These are phyloP conservation scores for Capsella bursapastoris DNA, from an alignment of 345 rosid genomes.

Conservation along the genomic window DNA sequence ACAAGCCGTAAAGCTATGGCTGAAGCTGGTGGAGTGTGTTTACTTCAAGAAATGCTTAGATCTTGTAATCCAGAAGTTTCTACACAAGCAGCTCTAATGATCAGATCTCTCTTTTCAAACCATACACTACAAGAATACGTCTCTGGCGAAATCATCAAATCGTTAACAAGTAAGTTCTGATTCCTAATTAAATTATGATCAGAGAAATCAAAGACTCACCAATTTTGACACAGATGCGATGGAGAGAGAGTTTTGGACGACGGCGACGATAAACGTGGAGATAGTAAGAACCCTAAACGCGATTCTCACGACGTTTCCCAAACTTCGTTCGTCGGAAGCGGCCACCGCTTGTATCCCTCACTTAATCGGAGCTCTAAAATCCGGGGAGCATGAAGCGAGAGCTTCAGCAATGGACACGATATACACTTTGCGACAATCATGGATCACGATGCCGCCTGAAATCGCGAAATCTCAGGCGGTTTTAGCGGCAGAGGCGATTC, in stretches of 20 bases:
- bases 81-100: slow-evolving; percentile 80
- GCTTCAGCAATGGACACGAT: slow-evolving; percentile 78
- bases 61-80: slow-evolving; percentile 64
- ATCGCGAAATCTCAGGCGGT: slow-evolving; percentile 74
- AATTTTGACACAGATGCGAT: slow-evolving; percentile 66
- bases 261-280: slow-evolving; percentile 70
- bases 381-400: slow-evolving; percentile 76
- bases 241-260: slow-evolving; percentile 86
- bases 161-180: slow-evolving; percentile 66
- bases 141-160: slow-evolving; percentile 79
- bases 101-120: slow-evolving; percentile 78
- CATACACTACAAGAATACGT: slow-evolving; percentile 90
- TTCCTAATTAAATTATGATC: neutral
- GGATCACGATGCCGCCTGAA: slow-evolving; percentile 79
- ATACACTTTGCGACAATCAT: slow-evolving; percentile 74
- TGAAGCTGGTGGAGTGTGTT: slow-evolving; percentile 81
- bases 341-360: slow-evolving; percentile 79
- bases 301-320: slow-evolving; percentile 79
- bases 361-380: slow-evolving; percentile 73
- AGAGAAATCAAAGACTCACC: slow-evolving; percentile 2
- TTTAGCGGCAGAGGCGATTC: slow-evolving; percentile 81
- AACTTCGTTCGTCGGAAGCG: slow-evolving; percentile 83
- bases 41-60: slow-evolving; percentile 70
- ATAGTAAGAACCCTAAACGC: slow-evolving; percentile 75
- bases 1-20: slow-evolving; percentile 87